These are phyloP conservation scores for Candida sp. DNA, from an alignment of 1,139 yeast genomes.

Conservation along the genomic window DNA sequence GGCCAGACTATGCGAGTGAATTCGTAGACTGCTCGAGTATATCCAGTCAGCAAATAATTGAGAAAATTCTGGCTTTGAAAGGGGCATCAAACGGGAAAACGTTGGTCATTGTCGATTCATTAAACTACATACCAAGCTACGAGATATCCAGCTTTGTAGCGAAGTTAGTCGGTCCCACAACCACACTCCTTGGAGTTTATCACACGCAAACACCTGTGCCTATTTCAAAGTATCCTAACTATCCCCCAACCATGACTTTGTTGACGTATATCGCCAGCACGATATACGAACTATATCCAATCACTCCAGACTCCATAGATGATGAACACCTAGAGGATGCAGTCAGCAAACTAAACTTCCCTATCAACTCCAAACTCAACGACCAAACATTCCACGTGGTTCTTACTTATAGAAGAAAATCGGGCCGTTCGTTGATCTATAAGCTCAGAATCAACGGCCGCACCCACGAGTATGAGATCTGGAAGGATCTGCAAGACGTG, in stretches of 20 bases:
- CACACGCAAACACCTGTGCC: constrained; percentile 55
- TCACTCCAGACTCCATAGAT: constrained; percentile 26
- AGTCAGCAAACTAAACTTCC: constrained; percentile 49
- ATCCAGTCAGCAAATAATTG: constrained; percentile 3
- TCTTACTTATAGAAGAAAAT: constrained; percentile 74
- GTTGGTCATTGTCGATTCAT: constrained; percentile 65
- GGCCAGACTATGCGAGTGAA: constrained; percentile 52
- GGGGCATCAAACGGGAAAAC: constrained; percentile 22
- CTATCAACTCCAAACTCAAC: constrained; percentile 50
- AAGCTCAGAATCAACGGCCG: constrained; percentile 54
- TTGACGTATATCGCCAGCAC: constrained; percentile 75
- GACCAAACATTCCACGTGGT: constrained; percentile 46
- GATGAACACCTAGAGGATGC: constrained; percentile 54
- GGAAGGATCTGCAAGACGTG: constrained; percentile 26
- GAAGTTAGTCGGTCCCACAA: constrained; percentile 54
- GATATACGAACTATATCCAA: constrained; percentile 50
- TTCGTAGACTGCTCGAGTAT: constrained; percentile 50
- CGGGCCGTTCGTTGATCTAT: constrained; percentile 77
- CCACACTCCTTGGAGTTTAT: constrained; percentile 61
- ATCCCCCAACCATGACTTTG: constrained; percentile 55
- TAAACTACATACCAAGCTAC: constrained; percentile 58
- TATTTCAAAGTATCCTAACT: constrained; percentile 28
- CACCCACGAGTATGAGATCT: constrained; percentile 53
- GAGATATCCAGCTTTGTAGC: constrained; percentile 58
- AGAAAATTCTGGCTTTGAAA: constrained; percentile 6